Evolutionary conservation across 2,329 filamentous ascomycete species (phyloP), one percentile per base, ranked within the genome.

Genomic region (Colletotrichum gigasporum): DNA sequence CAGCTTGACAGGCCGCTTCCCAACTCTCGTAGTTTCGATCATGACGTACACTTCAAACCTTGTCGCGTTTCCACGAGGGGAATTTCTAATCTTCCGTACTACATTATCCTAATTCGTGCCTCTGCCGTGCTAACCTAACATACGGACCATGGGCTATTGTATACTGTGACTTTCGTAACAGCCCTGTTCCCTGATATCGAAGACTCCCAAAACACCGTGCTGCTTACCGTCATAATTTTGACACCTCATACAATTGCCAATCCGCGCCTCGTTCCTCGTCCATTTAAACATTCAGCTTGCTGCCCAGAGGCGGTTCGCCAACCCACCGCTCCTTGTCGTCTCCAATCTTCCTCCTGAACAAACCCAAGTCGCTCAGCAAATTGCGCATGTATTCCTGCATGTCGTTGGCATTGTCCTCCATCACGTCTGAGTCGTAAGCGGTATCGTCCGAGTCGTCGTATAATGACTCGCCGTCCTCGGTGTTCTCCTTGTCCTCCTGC

Each of bases 311-410:
- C 72, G 73, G 77, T 63, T 89, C 58, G 87, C 84, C 91, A 71
- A 92, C 71, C 72, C 91, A 96, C 37, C 92, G 82, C 60, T 81
- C 81, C 76, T 91, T 87, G 75, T 98, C 96, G 71, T 96, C 93
- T 6, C 87, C 89, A 67, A 98, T 88, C 80, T 97, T 98, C 71
- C 89, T 88, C 76, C 91, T 91, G 80, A 97, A 96, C 73, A 95
- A 76, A 28, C 86, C 87, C 57, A 97, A 74, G 70, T 98, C 94
- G 70, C 89, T 88, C 68, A 99, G 82, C 72, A 98, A 85, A 34
- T 91, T 90, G 69, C 94, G 89, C 83, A 97, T 95, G 72, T 93
- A 89, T n/a, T 90, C 89, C 73, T 97, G 92, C 80, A 94, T 86
- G 67, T 94, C 85, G 39, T 85, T 82, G 14, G 84, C 84, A 44